Percentiles rank a stretch among this genome's conserved stretches.
These are phyloP conservation scores for Paracoccidioides lutzii DNA, from an alignment of 2,329 filamentous ascomycete species.

Conservation along the genomic window DNA sequence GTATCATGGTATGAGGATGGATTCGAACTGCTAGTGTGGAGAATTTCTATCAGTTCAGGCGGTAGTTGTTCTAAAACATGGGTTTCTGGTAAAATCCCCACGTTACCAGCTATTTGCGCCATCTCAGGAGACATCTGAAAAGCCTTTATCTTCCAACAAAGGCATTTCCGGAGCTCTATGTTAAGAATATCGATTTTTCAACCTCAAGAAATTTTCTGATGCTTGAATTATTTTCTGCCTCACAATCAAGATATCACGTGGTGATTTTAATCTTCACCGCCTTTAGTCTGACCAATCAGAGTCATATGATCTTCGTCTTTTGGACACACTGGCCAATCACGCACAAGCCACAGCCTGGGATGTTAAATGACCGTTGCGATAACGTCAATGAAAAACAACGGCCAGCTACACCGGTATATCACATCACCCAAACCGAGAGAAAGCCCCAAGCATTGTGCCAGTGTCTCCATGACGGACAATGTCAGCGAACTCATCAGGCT, in stretches of 20 bases:
- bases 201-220: constrained; percentile 3
- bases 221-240: constrained; percentile 20
- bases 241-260: constrained; percentile 12
- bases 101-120: constrained; percentile 26
- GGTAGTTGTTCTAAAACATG: constrained; percentile 48
- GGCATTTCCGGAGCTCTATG: constrained; percentile 15
- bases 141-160: background rate
- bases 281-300: background rate
- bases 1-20: constrained; percentile 54
- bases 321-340: constrained; percentile 15
- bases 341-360: background rate
- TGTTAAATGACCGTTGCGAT: background rate
- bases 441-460: constrained; percentile 2
- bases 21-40: constrained; percentile 50
- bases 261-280: constrained; percentile 4
- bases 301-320: constrained; percentile 2
- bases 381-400: background rate
- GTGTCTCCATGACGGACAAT: constrained; percentile 11
- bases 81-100: constrained; percentile 43
- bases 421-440: background rate
- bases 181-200: constrained; percentile 5
- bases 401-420: background rate
- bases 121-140: constrained; percentile 19
- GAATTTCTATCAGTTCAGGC: constrained; percentile 53
- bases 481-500: constrained; percentile 6